Base-by-base conservation (phyloP, 768 basidiomycete genomes). In the Clitopilus passeckerianus region DNA sequence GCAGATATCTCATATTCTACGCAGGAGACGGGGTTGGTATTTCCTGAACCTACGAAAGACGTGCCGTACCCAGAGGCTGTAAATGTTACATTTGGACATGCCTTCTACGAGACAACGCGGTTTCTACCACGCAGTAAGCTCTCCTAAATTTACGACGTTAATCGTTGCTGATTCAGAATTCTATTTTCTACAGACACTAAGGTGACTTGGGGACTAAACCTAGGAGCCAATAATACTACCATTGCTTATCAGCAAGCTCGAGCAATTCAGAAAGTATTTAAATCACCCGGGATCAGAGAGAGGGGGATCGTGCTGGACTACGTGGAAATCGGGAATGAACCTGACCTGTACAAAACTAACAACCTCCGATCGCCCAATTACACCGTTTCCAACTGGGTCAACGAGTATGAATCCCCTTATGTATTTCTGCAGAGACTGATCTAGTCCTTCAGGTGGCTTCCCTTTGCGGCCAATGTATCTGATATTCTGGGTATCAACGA, bases 341-440 rank as follows among this genome's bases (percentile, higher is more conserved):
- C 58, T 16, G 52, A 59, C 34, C 34, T 59, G 16, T 59, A 59
- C 34, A 30, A 34, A 24, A 53, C 20, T 23, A 59, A 59, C 34
- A 34, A 52, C 16, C 30, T 53, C 8, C 24, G 58, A 22, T 41
- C 58, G 5, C 18, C n/a, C 14, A 53, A 27, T 6, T 59, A 59
- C 50, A 59, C n/a, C 20, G 37, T 41, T 41, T 18, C n/a, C n/a
- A 9, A 15, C 12, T 15, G 12, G 37, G 37, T 15, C n/a, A 18
- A 15, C 10, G 37, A 85, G 86, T 85, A 65, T 86, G 83, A 84
- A 75, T 71, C 23, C 43, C n/a, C 66, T 7, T 80, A 86, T 60
- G 84, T 85, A 0, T 68, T 70, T 1, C 82, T 81, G 37, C 72
- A 86, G 15, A 75, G 78, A 2, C 63, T 64, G 30, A 74, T 76